Evolutionary conservation across 2,329 filamentous ascomycete species (phyloP), one percentile per base, ranked within the genome.

Genomic region (Ophiocordyceps australis): DNA sequence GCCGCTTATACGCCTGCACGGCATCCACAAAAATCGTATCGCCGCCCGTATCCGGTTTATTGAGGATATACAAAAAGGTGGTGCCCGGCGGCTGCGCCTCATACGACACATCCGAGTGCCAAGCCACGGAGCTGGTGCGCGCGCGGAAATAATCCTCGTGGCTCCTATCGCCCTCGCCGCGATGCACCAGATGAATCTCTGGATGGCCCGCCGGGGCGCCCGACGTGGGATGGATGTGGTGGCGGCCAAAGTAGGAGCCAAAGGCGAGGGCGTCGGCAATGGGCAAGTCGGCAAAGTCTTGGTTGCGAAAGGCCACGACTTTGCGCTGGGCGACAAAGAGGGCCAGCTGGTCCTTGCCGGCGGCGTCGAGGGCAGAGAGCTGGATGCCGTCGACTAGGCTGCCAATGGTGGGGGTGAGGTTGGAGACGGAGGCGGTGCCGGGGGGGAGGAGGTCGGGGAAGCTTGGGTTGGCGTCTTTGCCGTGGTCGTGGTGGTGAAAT

Each of bases 21-120:
- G 76, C 70, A 43, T 91, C 77, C 23, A 63, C 70, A 40, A 92
- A 93, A 4, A 91, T 55, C 0, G 83, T 93, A 44, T 93, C 83
- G 24, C 83, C 85, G 19, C 83, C 83, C 1, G 69, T 74, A 20
- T 67, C 59, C 2, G 83, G 83, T 23, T 68, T 74, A 43, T 93
- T 82, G n/a, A 94, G 64, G 25, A 83, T 62, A 44, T 91, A 92
- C 19, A 93, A 52, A 51, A 93, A 91, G 0, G 85, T 92, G 0
- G 82, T 93, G 17, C 82, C 81, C 0, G 85, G 82, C 2, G 85
- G 82, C 52, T 94, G 83, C 36, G 67, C 57, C 55, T 93, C 85
- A 44, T 91, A 93, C 1, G 77, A 79, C 2, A 92, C 74, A 37
- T 93, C 83, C 0, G 74, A 79, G 53, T 93, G 83, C 82, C 82